These are phyloP conservation scores for Marsdenia floribunda DNA, from an alignment of 257 asterid species.

Conservation along the genomic window DNA sequence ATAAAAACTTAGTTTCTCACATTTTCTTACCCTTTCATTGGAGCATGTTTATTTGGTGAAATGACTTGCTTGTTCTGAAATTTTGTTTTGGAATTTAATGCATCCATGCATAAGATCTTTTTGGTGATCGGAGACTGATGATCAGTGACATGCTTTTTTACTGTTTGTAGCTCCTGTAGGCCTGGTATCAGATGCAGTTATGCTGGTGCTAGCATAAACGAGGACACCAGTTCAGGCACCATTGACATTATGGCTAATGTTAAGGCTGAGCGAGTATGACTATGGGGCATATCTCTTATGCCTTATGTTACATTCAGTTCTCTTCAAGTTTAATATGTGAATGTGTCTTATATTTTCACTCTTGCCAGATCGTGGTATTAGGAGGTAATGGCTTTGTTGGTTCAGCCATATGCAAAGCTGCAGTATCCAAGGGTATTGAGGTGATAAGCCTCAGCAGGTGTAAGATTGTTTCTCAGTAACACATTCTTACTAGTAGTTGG, in stretches of 20 bases:
- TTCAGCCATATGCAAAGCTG: slow-evolving; percentile 97
- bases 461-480: slow-evolving; percentile 14
- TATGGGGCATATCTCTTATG: slow-evolving; percentile 8
- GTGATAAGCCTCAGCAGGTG: slow-evolving; percentile 98
- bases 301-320: slow-evolving; percentile 8
- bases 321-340: background rate
- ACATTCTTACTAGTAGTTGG: background rate
- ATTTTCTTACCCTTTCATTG: background rate
- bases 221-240: slow-evolving; percentile 36
- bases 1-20: background rate
- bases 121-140: slow-evolving; percentile 14
- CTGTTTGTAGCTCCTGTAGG: slow-evolving; percentile 35
- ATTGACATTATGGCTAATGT: slow-evolving; percentile 89
- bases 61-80: background rate
- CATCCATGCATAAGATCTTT: background rate
- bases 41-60: background rate
- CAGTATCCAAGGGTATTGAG: slow-evolving; percentile 90
- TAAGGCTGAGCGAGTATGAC: slow-evolving; percentile 69
- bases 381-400: slow-evolving; percentile 99
- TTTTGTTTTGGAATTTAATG: background rate
- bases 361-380: slow-evolving; percentile 72
- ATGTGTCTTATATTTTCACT: slow-evolving; percentile 15
- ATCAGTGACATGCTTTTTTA: slow-evolving; percentile 5
- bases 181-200: slow-evolving; percentile 65
- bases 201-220: slow-evolving; percentile 37